Percentiles rank a stretch among this genome's conserved stretches.
Evolutionary conservation across 2,329 filamentous ascomycete species (phyloP).

Genomic region (Clarireedia hainanense): DNA sequence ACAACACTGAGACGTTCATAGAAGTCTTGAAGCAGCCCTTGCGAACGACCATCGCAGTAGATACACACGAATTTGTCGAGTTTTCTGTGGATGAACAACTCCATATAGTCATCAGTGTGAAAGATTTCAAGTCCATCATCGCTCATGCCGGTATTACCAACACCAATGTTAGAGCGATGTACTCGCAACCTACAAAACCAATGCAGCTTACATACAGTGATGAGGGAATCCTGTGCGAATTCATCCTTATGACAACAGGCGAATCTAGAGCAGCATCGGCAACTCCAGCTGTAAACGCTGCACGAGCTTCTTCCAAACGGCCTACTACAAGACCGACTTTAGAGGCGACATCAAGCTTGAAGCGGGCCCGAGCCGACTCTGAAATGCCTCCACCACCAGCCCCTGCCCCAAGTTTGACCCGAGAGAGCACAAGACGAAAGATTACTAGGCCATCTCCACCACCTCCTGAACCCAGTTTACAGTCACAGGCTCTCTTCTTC

Average conservation of each 20-base stretch:
- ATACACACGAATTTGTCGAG: slow-evolving; percentile 68
- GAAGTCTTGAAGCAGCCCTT: slow-evolving; percentile 74
- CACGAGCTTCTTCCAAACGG: slow-evolving; percentile 22
- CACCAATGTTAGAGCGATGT: slow-evolving; percentile 58
- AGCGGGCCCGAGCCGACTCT: slow-evolving; percentile 14
- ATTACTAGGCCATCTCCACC: slow-evolving; percentile 42
- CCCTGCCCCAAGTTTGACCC: slow-evolving; percentile 14
- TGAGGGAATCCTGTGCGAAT: slow-evolving; percentile 64
- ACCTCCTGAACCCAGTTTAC: slow-evolving; percentile 47
- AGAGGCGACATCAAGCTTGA: slow-evolving; percentile 23
- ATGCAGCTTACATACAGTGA: slow-evolving; percentile 65
- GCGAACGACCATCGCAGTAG: slow-evolving; percentile 70
- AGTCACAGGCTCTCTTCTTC: slow-evolving; percentile 65
- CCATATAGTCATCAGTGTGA: slow-evolving; percentile 74
- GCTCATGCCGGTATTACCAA: slow-evolving; percentile 64
- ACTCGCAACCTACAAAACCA: slow-evolving; percentile 63
- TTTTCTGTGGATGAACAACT: slow-evolving; percentile 67
- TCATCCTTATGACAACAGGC: slow-evolving; percentile 75
- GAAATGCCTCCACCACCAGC: slow-evolving; percentile 24
- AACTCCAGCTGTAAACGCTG: slow-evolving; percentile 20
- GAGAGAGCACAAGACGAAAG: slow-evolving; percentile 27
- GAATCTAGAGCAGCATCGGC: slow-evolving; percentile 37
- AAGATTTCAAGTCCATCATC: slow-evolving; percentile 74
- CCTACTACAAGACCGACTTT: slow-evolving; percentile 23
- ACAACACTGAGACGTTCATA: slow-evolving; percentile 25